Conservation (phyloP, 2,329 filamentous ascomycete species). For the Lachnellula cervina region DNA sequence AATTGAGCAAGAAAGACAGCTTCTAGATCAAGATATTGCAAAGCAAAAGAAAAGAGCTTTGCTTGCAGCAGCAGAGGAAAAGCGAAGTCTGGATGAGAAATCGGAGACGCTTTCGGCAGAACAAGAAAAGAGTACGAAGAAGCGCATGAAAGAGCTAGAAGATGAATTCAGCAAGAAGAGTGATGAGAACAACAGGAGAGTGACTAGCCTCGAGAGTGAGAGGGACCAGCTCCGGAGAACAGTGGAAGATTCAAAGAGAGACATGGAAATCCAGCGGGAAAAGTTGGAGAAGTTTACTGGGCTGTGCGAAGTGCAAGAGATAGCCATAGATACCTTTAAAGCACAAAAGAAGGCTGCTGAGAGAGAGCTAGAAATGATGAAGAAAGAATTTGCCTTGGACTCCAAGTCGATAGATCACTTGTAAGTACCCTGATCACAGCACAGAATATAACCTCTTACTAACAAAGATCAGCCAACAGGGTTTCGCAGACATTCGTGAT, state of each 20-base stretch:
- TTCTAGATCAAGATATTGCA: background rate
- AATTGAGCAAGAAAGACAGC: background rate
- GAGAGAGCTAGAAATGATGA: background rate
- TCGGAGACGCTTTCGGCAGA: background rate
- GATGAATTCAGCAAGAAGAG: slow-evolving; percentile 2
- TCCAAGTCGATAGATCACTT: slow-evolving; percentile 2
- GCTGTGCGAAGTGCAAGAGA: background rate
- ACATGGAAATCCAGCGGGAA: background rate
- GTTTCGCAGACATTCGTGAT: slow-evolving; percentile 5
- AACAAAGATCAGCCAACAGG: slow-evolving; percentile 5
- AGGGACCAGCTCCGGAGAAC: background rate
- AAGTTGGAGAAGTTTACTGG: background rate
- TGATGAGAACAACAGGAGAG: background rate
- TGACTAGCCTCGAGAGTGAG: background rate
- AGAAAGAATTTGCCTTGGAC: background rate
- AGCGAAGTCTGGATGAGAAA: background rate
- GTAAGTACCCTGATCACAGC: slow-evolving; percentile 5
- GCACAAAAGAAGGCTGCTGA: background rate
- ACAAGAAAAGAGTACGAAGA: slow-evolving; percentile 1
- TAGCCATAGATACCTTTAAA: background rate
- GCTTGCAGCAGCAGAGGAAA: background rate
- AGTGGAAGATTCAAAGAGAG: background rate
- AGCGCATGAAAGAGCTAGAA: slow-evolving; percentile 4
- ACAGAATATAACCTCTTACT: slow-evolving; percentile 2
- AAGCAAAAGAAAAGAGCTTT: background rate